Conservation (phyloP, 2,329 filamentous ascomycete species). For the Passalora sequoiae region DNA sequence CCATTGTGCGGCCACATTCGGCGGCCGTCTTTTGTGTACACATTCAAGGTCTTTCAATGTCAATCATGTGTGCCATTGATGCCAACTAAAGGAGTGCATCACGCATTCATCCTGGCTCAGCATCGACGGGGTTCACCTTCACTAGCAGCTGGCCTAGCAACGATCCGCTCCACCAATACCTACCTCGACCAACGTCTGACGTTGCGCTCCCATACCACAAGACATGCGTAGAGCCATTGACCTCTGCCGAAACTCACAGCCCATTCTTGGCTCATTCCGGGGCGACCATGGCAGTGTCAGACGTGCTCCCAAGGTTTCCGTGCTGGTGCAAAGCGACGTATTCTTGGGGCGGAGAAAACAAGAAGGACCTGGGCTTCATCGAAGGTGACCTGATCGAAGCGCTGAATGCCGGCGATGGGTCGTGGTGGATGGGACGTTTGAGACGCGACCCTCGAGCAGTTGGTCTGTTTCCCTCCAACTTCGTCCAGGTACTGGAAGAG, state of each 20-base stretch:
- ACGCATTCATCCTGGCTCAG: neutral
- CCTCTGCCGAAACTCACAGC: neutral
- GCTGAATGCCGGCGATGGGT: slow-evolving; percentile 92
- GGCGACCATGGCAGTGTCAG: slow-evolving; percentile 13
- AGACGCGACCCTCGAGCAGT: slow-evolving; percentile 85
- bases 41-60: neutral
- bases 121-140: slow-evolving; percentile 1
- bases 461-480: slow-evolving; percentile 94
- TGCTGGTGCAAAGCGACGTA: slow-evolving; percentile 41
- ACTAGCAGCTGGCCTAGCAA: slow-evolving; percentile 8
- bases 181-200: slow-evolving; percentile 4
- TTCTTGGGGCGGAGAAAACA: slow-evolving; percentile 55
- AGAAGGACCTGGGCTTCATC: slow-evolving; percentile 91
- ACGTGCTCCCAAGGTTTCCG: slow-evolving; percentile 31
- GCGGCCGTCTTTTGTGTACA: neutral
- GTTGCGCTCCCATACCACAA: neutral
- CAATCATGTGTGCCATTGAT: neutral
- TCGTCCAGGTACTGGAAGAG: slow-evolving; percentile 83
- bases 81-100: neutral
- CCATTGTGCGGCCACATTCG: neutral
- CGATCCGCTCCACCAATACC: slow-evolving; percentile 7
- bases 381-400: slow-evolving; percentile 98
- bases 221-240: neutral
- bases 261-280: neutral
- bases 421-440: slow-evolving; percentile 95